Percentiles rank a stretch among this genome's conserved stretches.
Conservation (phyloP, 208 protist genomes). For the Acanthamoeba castellanii region DNA sequence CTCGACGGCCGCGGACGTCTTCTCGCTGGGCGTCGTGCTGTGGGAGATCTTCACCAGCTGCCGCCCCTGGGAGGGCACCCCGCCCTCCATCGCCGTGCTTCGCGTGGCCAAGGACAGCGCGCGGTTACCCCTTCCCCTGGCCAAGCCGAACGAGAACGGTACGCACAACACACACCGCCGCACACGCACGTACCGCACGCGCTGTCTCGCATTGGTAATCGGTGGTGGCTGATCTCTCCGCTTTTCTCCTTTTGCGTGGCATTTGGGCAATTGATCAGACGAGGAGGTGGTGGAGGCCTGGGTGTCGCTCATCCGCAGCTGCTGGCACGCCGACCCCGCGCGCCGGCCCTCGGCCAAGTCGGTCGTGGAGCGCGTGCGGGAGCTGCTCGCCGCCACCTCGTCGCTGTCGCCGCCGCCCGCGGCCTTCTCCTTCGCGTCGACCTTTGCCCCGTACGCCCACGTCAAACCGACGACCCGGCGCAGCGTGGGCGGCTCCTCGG, state of each 20-base stretch:
- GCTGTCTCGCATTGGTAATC: background rate
- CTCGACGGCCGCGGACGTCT: background rate
- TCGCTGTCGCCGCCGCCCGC: background rate
- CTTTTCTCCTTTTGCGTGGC: no score
- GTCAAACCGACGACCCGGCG: no score
- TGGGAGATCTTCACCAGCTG: slow-evolving; percentile 9
- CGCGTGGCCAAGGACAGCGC: background rate
- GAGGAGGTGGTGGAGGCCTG: background rate
- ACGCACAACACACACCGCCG: background rate
- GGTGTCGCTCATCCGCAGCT: background rate
- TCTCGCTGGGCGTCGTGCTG: slow-evolving; percentile 3
- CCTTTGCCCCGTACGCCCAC: background rate
- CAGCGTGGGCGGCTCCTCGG: no score
- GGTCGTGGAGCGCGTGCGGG: slow-evolving; percentile 14
- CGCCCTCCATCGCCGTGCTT: background rate
- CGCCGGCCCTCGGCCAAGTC: slow-evolving; percentile 3
- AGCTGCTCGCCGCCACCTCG: background rate
- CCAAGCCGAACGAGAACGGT: background rate
- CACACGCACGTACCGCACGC: background rate
- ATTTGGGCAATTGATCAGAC: background rate
- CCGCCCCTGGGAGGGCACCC: background rate
- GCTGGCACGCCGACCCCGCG: slow-evolving; percentile 25
- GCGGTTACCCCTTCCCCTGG: background rate
- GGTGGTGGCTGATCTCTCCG: no score
- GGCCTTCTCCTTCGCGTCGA: background rate